Evolutionary conservation across 2,329 filamentous ascomycete species (phyloP).

Genomic region (Trichoderma sp.): DNA sequence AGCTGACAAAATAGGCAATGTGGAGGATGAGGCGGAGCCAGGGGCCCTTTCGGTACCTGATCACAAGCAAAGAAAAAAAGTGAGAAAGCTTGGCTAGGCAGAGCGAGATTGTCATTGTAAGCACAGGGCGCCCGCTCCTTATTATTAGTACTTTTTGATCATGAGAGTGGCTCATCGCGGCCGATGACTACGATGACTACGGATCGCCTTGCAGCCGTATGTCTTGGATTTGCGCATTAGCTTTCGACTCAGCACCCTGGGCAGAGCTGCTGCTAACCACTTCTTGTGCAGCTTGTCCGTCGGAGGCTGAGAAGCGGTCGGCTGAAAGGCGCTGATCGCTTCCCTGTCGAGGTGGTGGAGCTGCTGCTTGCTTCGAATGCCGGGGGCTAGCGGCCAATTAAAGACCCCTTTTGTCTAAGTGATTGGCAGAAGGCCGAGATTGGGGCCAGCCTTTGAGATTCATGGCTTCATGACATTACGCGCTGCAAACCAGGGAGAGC

Average conservation of each 20-base stretch:
- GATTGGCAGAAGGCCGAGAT: conserved; percentile 13
- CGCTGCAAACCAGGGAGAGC: not conserved
- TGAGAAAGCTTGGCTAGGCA: not conserved
- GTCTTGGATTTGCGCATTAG: conserved; percentile 5
- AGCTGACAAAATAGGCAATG: conserved; percentile 18
- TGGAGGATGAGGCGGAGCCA: conserved; percentile 22
- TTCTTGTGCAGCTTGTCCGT: conserved; percentile 7
- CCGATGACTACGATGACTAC: conserved; percentile 14
- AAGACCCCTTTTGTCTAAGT: conserved; percentile 10
- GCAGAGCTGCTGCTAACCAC: not conserved
- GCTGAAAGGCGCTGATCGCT: conserved; percentile 28
- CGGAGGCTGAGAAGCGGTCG: conserved; percentile 22
- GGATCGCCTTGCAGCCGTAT: conserved; percentile 4
- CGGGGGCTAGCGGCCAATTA: conserved; percentile 25
- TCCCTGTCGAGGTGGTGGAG: conserved; percentile 16
- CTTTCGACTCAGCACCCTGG: not conserved
- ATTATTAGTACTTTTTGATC: conserved; percentile 26
- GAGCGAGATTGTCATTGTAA: conserved; percentile 9
- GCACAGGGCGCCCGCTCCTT: conserved; percentile 25
- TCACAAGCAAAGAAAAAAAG: not conserved
- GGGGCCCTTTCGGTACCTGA: conserved; percentile 14
- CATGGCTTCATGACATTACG: conserved; percentile 22
- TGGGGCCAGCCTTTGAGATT: conserved; percentile 2
- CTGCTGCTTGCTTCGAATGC: conserved; percentile 23
- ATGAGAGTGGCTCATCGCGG: conserved; percentile 23